These are phyloP conservation scores for Bifiguratus adelaidae DNA, from an alignment of 192 early-diverging fungal species.

Conservation along the genomic window DNA sequence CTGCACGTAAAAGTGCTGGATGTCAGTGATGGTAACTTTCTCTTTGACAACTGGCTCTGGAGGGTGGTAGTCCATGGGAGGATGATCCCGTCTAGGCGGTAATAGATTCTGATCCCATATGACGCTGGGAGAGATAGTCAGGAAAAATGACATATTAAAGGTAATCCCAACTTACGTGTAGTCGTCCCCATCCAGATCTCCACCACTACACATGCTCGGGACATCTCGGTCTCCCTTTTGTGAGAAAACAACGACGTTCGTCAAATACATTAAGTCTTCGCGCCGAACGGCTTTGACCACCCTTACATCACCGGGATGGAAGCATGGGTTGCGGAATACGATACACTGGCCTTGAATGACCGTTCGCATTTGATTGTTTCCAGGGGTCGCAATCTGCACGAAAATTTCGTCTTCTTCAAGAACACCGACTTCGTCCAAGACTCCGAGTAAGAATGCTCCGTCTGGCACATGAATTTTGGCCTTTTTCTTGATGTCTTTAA, in stretches of 20 bases:
- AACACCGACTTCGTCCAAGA: slow-evolving; percentile 34
- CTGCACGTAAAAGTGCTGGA: slow-evolving; percentile 52
- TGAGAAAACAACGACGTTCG: slow-evolving; percentile 69
- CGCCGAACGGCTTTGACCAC: slow-evolving; percentile 46
- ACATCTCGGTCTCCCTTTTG: slow-evolving; percentile 52
- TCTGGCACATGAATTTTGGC: slow-evolving; percentile 40
- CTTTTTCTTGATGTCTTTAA: slow-evolving; percentile 34
- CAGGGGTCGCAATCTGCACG: slow-evolving; percentile 25
- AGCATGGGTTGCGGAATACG: slow-evolving; percentile 46
- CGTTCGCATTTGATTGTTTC: slow-evolving; percentile 1
- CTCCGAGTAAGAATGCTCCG: slow-evolving; percentile 41
- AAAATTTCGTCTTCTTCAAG: slow-evolving; percentile 36
- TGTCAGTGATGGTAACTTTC: slow-evolving; percentile 33
- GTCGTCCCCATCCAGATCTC: slow-evolving; percentile 77
- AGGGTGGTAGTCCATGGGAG: slow-evolving; percentile 43
- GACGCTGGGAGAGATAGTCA: slow-evolving; percentile 15
- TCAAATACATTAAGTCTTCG: slow-evolving; percentile 26
- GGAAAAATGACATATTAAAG: not conserved
- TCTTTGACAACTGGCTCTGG: slow-evolving; percentile 11
- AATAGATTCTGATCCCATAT: slow-evolving; percentile 45
- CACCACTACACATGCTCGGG: slow-evolving; percentile 68
- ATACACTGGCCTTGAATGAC: slow-evolving; percentile 29
- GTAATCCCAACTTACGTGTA: slow-evolving; percentile 31
- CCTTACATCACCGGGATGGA: slow-evolving; percentile 56
- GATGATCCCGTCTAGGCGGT: slow-evolving; percentile 10